Percentiles rank a stretch among this genome's conserved stretches.
Evolutionary conservation across 2,329 filamentous ascomycete species (phyloP).

Genomic region (Alternaria incomplexa): DNA sequence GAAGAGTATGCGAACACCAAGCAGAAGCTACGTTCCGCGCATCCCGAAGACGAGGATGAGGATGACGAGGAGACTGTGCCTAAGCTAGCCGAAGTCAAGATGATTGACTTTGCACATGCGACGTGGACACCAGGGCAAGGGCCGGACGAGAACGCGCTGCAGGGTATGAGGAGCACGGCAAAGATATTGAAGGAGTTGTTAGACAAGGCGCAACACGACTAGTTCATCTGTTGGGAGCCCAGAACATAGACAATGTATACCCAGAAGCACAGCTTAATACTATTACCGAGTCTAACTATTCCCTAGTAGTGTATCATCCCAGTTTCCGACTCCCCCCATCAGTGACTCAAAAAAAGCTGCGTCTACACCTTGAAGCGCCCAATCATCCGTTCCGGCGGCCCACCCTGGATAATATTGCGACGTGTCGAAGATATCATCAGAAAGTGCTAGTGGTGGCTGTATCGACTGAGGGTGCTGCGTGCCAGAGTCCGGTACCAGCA

Average conservation of each 20-base stretch:
- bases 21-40: constrained; percentile 28
- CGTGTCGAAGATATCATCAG: neutral
- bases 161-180: constrained; percentile 74
- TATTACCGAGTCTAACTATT: neutral
- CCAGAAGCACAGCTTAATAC: neutral
- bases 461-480: neutral
- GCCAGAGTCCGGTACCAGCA: neutral
- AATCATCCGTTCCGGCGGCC: constrained; percentile 17
- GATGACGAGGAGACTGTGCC: constrained; percentile 58
- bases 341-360: constrained; percentile 28
- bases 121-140: constrained; percentile 80
- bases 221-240: neutral
- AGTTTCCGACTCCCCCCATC: constrained; percentile 14
- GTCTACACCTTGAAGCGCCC: constrained; percentile 29
- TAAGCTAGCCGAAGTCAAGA: constrained; percentile 77
- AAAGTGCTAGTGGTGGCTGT: neutral
- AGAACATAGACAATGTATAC: neutral
- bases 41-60: constrained; percentile 49
- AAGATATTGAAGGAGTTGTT: constrained; percentile 72
- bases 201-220: constrained; percentile 33
- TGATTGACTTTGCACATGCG: constrained; percentile 98
- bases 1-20: constrained; percentile 58
- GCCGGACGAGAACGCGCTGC: constrained; percentile 81
- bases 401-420: constrained; percentile 8
- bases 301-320: neutral